Base-by-base conservation (phyloP, 768 basidiomycete species). In the Suillus subalutaceus region DNA sequence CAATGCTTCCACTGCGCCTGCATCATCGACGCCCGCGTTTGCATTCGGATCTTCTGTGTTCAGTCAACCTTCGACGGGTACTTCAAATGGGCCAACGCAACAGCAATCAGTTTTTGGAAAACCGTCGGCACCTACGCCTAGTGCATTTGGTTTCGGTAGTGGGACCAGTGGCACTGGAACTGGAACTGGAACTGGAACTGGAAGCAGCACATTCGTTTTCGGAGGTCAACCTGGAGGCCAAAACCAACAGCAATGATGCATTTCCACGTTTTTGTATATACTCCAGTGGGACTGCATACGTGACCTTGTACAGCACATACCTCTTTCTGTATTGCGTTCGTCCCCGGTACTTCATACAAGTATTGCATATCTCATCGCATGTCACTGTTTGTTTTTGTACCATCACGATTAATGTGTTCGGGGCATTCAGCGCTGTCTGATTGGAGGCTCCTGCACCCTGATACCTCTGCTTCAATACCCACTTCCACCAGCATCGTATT, bases 141-240 rank as follows among this genome's bases (percentile, higher is more conserved):
- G 72, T 66, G 68, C 76, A 12, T 77, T 81, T 68, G 78, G 77
- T 37, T 80, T 81, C 66, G 75, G 76, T 2, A 48, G 53, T 57
- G 30, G 55, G n/a, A 20, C 72, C 9, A 77, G 76, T 16, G 78
- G 76, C 6, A 35, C 35, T 35, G 35, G 35, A 6, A 35, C 35
- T 35, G 30, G 38, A 7, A 41, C 41, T 56, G n/a, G n/a, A n/a
- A n/a, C n/a, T n/a, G 37, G 55, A 9, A 38, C 71, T 9, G 62
- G 67, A 50, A 65, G 60, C 62, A 40, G 23, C 12, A 26, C 65
- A 59, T 71, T 64, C 30, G 23, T 44, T 16, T 67, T 72, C 62
- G 68, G 69, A 20, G 59, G 59, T 46, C 63, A 70, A 62, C 30
- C 64, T 41, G 55, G 68, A 38, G 57, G 72, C 35, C 76, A 78